Base-by-base conservation (phyloP, 148 eudicot genomes). In the Camellia lanceoleosa region DNA sequence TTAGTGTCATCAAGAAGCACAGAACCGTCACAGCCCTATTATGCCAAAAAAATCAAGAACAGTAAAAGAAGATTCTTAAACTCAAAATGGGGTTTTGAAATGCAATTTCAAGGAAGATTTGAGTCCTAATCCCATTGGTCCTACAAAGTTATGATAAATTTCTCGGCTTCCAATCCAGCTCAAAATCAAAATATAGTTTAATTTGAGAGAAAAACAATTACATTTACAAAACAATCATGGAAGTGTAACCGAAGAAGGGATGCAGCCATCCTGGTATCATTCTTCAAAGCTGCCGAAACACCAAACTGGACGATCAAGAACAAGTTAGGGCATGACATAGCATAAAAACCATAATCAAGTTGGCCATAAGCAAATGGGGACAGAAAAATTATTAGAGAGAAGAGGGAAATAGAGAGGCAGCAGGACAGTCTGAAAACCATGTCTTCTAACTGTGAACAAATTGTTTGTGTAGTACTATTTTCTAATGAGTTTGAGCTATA, bases 21-120 rank as follows among this genome's bases (percentile, higher is more conserved):
- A 3, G 91, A 89, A 73, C 84, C 91, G 20, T 89, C 91, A 80
- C 91, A 89, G 38, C 91, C 91, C 91, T 89, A 47, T 58, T 89
- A 47, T 58, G 59, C 44, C 72, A 75, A 5, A 38, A 52, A 69
- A 70, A 60, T 46, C 3, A 60, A 58, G 16, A 38, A 20, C 62
- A 49, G 13, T 11, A 47, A 15, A 59, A 56, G 14, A 23, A 58
- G 69, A 69, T 20, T 18, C 5, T 10, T 23, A 44, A 71, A 49
- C 30, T 11, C 10, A 71, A 58, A n/a, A 19, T 13, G 3, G 23
- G 47, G 55, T 47, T 70, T 70, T 69, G 73, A 69, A 69, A 69
- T 46, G 73, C 73, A 69, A 6, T 12, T 46, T 69, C 52, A 46
- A 46, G 55, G 16, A 69, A 38, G 6, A 14, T 66, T 42, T 10